Conservation (phyloP, 805 yeast genomes). For the Starmerella roubikii region DNA sequence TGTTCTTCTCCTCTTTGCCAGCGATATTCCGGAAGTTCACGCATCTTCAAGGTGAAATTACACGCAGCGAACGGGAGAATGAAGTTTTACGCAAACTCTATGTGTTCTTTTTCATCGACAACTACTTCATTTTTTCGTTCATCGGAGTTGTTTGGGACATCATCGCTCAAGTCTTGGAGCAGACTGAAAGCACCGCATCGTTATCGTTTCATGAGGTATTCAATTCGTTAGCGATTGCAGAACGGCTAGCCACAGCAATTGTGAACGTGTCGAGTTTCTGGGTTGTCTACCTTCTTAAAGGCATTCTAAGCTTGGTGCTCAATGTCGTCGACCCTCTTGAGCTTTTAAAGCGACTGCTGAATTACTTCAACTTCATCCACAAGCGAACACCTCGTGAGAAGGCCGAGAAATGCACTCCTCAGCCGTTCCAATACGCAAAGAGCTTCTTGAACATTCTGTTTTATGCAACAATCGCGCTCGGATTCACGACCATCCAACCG, state of each 20-base stretch:
- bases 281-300: conserved; percentile 29
- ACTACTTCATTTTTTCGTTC: conserved; percentile 28
- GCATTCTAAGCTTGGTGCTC: conserved; percentile 23
- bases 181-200: conserved; percentile 8
- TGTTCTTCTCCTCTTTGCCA: conserved; percentile 27
- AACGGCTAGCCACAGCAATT: conserved; percentile 27
- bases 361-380: conserved; percentile 4
- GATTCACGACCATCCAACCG: conserved; percentile 30
- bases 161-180: conserved; percentile 22
- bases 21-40: conserved; percentile 27
- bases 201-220: conserved; percentile 22
- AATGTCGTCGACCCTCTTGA: conserved; percentile 24
- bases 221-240: conserved; percentile 21
- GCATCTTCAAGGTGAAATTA: conserved; percentile 28
- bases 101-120: conserved; percentile 29
- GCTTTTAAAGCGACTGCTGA: conserved; percentile 19
- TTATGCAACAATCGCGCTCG: conserved; percentile 27
- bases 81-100: conserved; percentile 28
- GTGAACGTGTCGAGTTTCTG: conserved; percentile 30
- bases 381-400: conserved; percentile 25
- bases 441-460: conserved; percentile 26
- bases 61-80: conserved; percentile 28
- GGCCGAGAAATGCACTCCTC: conserved; percentile 25
- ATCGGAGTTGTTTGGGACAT: conserved; percentile 30
- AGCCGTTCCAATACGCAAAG: conserved; percentile 25